Percentiles rank a stretch among this genome's conserved stretches.
phyloP scores from a whole-genome alignment of 345 rosid species.

The Chamaenerion angustifolium region DNA sequence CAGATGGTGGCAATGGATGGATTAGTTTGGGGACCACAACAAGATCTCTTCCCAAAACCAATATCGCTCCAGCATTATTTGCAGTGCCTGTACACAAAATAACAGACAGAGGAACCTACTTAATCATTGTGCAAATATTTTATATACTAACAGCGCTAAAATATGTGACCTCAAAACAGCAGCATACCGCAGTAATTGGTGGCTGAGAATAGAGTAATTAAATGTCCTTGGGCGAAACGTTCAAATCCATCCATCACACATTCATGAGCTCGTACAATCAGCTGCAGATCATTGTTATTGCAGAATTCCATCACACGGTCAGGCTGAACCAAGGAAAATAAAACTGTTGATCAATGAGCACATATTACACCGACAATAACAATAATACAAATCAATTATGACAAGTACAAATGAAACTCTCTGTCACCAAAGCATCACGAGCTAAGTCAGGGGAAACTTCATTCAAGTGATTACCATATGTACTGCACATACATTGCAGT shows the following conservation, averaged over 20 bases:
- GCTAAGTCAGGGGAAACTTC: too few species aligned
- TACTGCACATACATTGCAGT: too few species aligned
- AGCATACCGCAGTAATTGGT: constrained; percentile 86
- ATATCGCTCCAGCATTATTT: constrained; percentile 94
- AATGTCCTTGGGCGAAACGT: constrained; percentile 95
- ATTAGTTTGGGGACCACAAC: constrained; percentile 94
- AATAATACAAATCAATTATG: not conserved
- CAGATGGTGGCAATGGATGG: constrained; percentile 94
- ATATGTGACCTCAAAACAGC: not conserved
- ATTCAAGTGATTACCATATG: too few species aligned
- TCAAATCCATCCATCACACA: constrained; percentile 99
- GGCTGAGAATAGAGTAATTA: constrained; percentile 92
- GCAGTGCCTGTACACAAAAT: constrained; percentile 56
- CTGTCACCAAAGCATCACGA: too few species aligned
- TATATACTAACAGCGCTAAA: too few species aligned
- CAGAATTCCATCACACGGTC: constrained; percentile 99
- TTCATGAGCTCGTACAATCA: constrained; percentile 97
- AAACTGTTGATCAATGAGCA: not conserved
- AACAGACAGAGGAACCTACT: too few species aligned
- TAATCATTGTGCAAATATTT: too few species aligned
- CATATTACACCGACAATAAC: not conserved
- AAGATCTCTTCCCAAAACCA: constrained; percentile 96
- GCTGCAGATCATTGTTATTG: constrained; percentile 91
- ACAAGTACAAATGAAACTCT: too few species aligned
- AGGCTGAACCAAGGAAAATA: constrained; percentile 37